These are phyloP conservation scores for Plasmodium ovale DNA, from an alignment of 169 alveolate species.

Conservation along the genomic window DNA sequence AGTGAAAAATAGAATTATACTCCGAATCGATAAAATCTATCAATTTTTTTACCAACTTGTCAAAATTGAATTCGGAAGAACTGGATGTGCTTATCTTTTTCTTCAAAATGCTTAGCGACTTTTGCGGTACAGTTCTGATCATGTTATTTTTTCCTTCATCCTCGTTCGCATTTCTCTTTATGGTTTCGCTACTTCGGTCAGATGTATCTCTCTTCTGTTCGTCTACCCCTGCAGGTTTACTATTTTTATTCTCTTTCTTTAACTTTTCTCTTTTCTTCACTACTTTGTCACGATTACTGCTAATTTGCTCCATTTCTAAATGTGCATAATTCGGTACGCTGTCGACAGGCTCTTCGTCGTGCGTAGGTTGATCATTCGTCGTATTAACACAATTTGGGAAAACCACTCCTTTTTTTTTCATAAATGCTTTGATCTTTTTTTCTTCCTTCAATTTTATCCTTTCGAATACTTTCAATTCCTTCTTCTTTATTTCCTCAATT, in stretches of 20 bases:
- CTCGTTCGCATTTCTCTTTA: background rate
- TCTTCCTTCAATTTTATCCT: constrained; percentile 68
- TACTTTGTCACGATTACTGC: background rate
- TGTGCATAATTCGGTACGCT: background rate
- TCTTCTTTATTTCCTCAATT: constrained; percentile 57
- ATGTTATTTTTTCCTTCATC: constrained; percentile 7
- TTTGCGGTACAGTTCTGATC: background rate
- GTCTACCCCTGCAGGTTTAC: background rate
- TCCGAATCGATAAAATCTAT: constrained; percentile 34
- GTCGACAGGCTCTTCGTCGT: background rate
- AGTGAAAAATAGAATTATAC: constrained; percentile 58
- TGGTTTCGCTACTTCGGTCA: background rate
- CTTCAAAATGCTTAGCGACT: constrained; percentile 68
- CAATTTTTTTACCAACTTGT: constrained; percentile 27
- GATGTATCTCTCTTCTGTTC: background rate
- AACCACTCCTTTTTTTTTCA: constrained; percentile 19
- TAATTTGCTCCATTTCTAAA: background rate
- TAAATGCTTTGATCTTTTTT: constrained; percentile 36
- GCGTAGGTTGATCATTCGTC: background rate
- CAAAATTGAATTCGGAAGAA: constrained; percentile 29
- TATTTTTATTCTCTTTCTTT: background rate
- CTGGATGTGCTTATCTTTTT: constrained; percentile 19
- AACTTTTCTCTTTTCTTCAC: background rate
- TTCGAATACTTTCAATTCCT: constrained; percentile 62
- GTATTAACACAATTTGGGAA: background rate